Evolutionary conservation across 208 protist species (phyloP), one percentile per base, ranked within the genome.

Genomic region (Entamoeba invadens): DNA sequence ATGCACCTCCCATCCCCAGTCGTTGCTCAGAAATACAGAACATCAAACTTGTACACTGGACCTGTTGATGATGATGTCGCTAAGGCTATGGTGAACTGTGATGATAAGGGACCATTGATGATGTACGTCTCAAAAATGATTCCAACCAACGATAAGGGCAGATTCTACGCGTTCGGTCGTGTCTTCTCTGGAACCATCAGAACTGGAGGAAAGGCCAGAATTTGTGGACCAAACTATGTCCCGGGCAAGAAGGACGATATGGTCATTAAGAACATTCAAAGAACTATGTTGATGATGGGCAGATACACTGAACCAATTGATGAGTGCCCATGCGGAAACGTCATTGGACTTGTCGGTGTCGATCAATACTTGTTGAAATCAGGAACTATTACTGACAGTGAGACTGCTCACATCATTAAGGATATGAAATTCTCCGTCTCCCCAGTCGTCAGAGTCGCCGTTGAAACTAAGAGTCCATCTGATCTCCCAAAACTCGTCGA

Each of bases 121-220:
- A 95, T 99, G 96, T 99, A 99, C 97, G 97, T 99, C 94, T 99
- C 98, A 95, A 99, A 99, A 98, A 99, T 99, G 98, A 98, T 99
- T 93, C 99, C 99, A 57, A 98, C 98, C 38, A 95, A 96, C 77
- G 98, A 99, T 96, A 98, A 98, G 94, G 97, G 98, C 96, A 97
- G 98, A 95, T 99, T 98, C 98, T 98, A 97, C 95, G 98, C 98
- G 93, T 99, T 99, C 95, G 98, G 98, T 93, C 97, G 98, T 97
- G 98, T 99, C 50, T 99, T 98, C 96, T 97, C 98, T 18, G 98
- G 98, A 92, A 97, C 95, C 18, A 95, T 98, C 45, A n/a, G 93
- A 93, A 98, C 98, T 93, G 98, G 98, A 92, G 96, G 97, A 95
- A 99, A 99, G 96, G 97, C 98, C 94, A 96, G 98, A 95, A 99